Base-by-base conservation (phyloP, 495 filamentous ascomycete species). In the Cercophora sp. region DNA sequence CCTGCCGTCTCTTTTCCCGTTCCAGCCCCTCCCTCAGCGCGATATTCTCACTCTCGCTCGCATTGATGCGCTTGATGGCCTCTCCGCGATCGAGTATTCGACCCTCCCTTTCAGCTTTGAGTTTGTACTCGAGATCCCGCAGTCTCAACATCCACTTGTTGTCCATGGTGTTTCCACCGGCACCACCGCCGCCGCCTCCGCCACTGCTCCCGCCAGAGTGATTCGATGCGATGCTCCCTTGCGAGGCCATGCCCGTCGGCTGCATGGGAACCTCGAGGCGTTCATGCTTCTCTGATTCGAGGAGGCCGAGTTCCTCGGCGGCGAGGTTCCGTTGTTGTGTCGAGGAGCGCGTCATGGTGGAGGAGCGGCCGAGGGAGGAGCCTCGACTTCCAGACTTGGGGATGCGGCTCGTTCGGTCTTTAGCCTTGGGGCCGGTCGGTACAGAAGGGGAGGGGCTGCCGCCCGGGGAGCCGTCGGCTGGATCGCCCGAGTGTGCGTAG, bases 101-200 rank as follows among this genome's bases (percentile, higher is more conserved):
- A n/a, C 82, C 91, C 65, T 96, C 93, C 8, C 93, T 72, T 67
- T 98, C 93, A 16, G 85, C 83, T 61, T 96, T 96, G 23, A 98
- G 75, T 57, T 91, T 80, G 61, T 84, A 80, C 76, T 98, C 94
- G 35, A 97, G 67, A 57, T 96, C 91, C 45, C 86, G 79, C 15
- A 98, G 70, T 16, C 94, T 74, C 39, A 94, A 79, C 58, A 91
- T 83, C 89, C 88, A 97, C 26, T 80, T 75, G 60, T 85, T 82
- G 51, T 93, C 85, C 47, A 59, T 54, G 23, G 36, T 26, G 52
- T 51, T 62, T 25, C 55, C 29, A 13, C 31, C n/a, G 15, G 36
- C 24, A 8, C 32, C 23, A 5, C 24, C 26, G 15, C 41, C 24
- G 9, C 32, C 23, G 5, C 24, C 26, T 8, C 51, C 50, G 18